Evolutionary conservation across 2,329 filamentous ascomycete species (phyloP), one percentile per base, ranked within the genome.

Genomic region (Trichoderma sp.): DNA sequence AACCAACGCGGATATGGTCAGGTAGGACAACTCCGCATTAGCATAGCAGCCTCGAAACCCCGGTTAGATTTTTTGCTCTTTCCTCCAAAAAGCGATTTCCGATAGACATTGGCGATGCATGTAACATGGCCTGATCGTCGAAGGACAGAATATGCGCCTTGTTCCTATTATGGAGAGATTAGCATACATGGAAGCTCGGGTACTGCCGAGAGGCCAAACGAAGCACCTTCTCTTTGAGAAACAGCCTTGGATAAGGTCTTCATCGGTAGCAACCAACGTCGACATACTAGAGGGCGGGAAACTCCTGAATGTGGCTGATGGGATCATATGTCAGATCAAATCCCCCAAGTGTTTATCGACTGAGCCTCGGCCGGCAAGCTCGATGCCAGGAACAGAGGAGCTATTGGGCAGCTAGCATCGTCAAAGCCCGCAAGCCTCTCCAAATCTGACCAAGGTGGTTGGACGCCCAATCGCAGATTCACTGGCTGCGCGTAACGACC

Each of bases 241-340:
- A 24, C 19, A 16, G 11, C 21, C n/a, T 49, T 2, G n/a, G 11
- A 43, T 8, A 4, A 60, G 7, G 35, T 19, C 35, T 11, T 21
- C 57, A 43, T 43, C 19, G 27, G 16, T 29, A 27, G 47, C 40
- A 35, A 19, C 19, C 53, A 56, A 56, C 7, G 16, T n/a, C 27
- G 53, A 56, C 16, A 5, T 10, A 21, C 14, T 16, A 16, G 24
- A 10, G 58, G 5, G 7, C 16, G 40, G 24, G 14, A 4, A 33
- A 11, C 11, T 57, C 21, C 21, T 29, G 19, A 11, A 16, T 53
- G 56, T 27, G 55, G 40, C 29, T n/a, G 14, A 7, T 40, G 8
- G 40, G n/a, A 68, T 60, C 64, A 59, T 29, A 60, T 60, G 56
- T 24, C 65, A 60, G 47, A 37, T 60, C 56, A n/a, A 53, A 53